phyloP scores from a whole-genome alignment of 345 rosid species.

The Combretum micranthum region DNA sequence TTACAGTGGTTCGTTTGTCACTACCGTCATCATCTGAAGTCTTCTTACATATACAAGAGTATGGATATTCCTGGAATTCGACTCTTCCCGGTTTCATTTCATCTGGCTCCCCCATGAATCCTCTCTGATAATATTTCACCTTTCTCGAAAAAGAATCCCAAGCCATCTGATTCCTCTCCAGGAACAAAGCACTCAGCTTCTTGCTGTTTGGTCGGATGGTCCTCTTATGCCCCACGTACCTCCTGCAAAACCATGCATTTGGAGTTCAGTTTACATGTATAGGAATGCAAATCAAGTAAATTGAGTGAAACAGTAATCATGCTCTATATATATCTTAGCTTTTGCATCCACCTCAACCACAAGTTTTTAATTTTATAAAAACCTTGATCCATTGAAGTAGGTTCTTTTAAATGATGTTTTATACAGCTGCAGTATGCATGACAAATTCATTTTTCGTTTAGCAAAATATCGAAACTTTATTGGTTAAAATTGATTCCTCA shows the following conservation, averaged over 20 bases:
- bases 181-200: conserved; percentile 73
- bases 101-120: conserved; percentile 97
- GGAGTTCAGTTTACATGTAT: no score
- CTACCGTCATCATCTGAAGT: conserved; percentile 24
- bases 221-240: conserved; percentile 94
- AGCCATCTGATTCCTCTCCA: conserved; percentile 56
- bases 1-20: conserved; percentile 4
- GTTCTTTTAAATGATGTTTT: no score
- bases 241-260: conserved; percentile 30
- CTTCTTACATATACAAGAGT: conserved; percentile 72
- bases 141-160: conserved; percentile 76
- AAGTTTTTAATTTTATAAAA: no score
- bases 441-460: no score
- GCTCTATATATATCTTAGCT: no score
- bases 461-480: no score
- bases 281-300: no score
- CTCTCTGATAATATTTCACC: conserved; percentile 82
- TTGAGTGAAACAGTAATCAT: no score
- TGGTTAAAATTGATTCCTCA: conserved; percentile 20
- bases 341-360: no score
- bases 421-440: no score
- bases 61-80: conserved; percentile 86
- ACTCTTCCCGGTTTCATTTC: conserved; percentile 80
- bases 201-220: conserved; percentile 92
- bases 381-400: no score